Conservation (phyloP, 176 grass and related monocot genomes). For the Triticum urartu region DNA sequence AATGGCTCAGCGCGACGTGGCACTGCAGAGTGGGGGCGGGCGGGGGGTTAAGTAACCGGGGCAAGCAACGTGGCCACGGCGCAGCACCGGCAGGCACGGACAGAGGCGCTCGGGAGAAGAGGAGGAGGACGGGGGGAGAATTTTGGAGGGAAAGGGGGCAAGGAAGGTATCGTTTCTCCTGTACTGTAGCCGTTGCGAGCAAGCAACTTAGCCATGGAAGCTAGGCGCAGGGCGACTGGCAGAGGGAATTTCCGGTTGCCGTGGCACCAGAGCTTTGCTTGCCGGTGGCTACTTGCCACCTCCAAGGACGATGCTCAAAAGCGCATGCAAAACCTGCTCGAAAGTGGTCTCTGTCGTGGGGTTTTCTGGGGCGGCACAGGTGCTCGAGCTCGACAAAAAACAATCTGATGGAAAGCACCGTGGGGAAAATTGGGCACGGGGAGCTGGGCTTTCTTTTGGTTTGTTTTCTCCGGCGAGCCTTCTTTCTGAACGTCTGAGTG, state of each 20-base stretch:
- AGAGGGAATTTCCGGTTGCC: slow-evolving; percentile 32
- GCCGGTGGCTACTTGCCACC: not conserved
- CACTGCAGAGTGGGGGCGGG: not conserved
- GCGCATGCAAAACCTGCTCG: not conserved
- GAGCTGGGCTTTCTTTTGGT: not conserved
- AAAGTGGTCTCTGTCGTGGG: not conserved
- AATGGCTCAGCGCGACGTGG: not conserved
- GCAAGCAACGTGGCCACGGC: too few species aligned
- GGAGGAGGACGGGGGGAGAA: not conserved
- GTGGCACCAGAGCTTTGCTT: slow-evolving; percentile 27
- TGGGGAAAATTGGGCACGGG: not conserved
- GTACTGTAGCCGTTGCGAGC: slow-evolving; percentile 36
- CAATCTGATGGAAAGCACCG: not conserved
- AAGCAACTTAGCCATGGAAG: slow-evolving; percentile 17
- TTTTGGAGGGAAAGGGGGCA: slow-evolving; percentile 38
- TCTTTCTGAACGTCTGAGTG: not conserved
- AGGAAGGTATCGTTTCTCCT: slow-evolving; percentile 55
- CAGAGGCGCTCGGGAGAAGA: not conserved
- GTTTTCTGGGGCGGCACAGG: not conserved
- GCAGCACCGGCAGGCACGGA: not conserved
- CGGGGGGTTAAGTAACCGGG: not conserved
- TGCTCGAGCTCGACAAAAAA: not conserved
- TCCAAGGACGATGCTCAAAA: not conserved
- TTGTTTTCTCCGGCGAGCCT: not conserved
- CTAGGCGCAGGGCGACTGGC: not conserved